Evolutionary conservation across 805 yeast genomes (phyloP).

Genomic region (Candida loeiensis): DNA sequence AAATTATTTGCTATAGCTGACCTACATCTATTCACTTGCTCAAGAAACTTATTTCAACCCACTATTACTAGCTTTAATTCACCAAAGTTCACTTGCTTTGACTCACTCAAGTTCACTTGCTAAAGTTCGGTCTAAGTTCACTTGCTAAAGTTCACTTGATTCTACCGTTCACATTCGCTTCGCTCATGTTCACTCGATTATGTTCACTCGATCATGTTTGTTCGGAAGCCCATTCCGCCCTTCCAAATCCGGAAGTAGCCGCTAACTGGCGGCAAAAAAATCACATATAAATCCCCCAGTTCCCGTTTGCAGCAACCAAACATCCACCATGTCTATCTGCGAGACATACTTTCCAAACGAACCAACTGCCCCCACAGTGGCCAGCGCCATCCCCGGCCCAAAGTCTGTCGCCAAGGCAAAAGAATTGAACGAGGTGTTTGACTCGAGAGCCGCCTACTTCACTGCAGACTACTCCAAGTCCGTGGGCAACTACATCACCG

Average conservation of each 20-base stretch:
- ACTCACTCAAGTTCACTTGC: no score
- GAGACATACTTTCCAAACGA: slow-evolving; percentile 72
- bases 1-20: no score
- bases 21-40: no score
- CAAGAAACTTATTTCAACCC: no score
- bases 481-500: slow-evolving; percentile 73
- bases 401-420: slow-evolving; percentile 50
- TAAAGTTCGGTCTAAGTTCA: no score
- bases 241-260: not conserved
- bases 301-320: not conserved
- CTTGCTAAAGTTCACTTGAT: no score
- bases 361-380: slow-evolving; percentile 66
- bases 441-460: slow-evolving; percentile 69
- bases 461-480: slow-evolving; percentile 75
- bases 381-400: slow-evolving; percentile 71
- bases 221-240: not conserved
- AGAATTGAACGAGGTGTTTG: slow-evolving; percentile 60
- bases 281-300: not conserved
- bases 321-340: slow-evolving; percentile 37
- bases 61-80: no score
- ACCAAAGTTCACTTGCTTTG: no score
- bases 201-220: not conserved
- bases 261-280: not conserved
- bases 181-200: not conserved
- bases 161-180: not conserved